Evolutionary conservation across 331 rosid species (phyloP).

Genomic region (Spiraea crenata): DNA sequence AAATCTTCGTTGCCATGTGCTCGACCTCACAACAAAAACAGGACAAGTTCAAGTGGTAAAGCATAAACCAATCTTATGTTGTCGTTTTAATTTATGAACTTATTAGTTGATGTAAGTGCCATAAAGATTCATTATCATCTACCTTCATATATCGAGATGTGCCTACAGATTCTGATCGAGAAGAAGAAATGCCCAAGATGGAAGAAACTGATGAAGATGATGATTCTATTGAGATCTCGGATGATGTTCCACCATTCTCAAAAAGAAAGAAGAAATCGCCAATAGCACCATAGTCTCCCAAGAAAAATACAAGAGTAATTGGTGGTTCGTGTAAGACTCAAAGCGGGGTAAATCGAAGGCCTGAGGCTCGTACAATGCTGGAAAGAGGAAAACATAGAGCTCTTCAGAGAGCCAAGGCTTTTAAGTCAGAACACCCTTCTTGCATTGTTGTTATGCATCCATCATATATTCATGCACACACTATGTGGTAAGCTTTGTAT

Average conservation of each 20-base stretch:
- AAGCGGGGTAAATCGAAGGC: no score
- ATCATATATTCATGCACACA: neutral
- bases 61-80: neutral
- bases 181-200: neutral
- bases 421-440: slow-evolving; percentile 21
- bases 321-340: neutral
- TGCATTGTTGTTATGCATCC: slow-evolving; percentile 28
- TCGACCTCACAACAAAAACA: slow-evolving; percentile 14
- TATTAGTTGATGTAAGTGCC: neutral
- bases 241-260: neutral
- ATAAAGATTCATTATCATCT: no score
- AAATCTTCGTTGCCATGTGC: neutral
- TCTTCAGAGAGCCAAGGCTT: slow-evolving; percentile 31
- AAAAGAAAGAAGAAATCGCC: slow-evolving; percentile 5
- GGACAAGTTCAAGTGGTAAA: neutral
- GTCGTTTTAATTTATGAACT: neutral
- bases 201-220: slow-evolving; percentile 4
- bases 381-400: neutral
- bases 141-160: neutral
- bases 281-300: neutral
- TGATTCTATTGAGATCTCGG: neutral
- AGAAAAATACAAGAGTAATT: slow-evolving; percentile 17
- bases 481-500: slow-evolving; percentile 16
- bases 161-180: neutral
- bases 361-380: no score